Percentiles rank a stretch among this genome's conserved stretches.
phyloP scores from a whole-genome alignment of 2,329 filamentous ascomycete genomes.

The Penicillium brevicompactum region DNA sequence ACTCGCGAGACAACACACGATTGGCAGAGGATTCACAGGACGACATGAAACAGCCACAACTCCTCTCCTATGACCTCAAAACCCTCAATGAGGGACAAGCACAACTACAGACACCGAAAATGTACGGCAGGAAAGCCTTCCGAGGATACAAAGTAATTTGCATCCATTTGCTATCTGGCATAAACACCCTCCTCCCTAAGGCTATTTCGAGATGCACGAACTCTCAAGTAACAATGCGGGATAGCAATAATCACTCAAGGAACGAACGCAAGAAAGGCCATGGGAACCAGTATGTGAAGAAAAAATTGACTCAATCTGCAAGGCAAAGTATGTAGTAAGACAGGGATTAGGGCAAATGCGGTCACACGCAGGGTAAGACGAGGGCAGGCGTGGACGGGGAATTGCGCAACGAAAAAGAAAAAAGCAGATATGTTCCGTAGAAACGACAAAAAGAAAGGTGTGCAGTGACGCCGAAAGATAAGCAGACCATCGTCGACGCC shows the following conservation, averaged over 20 bases:
- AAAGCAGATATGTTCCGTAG: constrained; percentile 20
- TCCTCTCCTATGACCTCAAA: neutral
- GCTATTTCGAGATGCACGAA: constrained; percentile 18
- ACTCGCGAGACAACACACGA: too few relatives aligned
- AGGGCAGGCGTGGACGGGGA: constrained; percentile 1
- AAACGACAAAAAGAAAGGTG: constrained; percentile 10
- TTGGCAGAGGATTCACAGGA: neutral
- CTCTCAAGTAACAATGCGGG: constrained; percentile 8
- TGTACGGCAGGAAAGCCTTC: neutral
- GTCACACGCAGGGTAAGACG: neutral
- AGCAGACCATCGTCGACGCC: constrained; percentile 22
- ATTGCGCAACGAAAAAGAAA: constrained; percentile 9
- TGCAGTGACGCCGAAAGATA: constrained; percentile 16
- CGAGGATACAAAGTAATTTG: neutral
- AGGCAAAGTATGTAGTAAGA: constrained; percentile 14
- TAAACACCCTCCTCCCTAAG: constrained; percentile 7
- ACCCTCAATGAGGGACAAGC: neutral
- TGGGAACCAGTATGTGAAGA: constrained; percentile 11
- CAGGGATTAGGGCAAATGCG: constrained; percentile 19
- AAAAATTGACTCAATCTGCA: constrained; percentile 12
- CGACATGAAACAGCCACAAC: neutral
- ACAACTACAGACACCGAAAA: neutral
- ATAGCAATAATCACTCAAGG: constrained; percentile 24
- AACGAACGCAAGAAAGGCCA: constrained; percentile 20
- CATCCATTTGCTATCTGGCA: constrained; percentile 4